A percentile compares a stretch with the other conserved stretches of the same genome.
phyloP scores from a whole-genome alignment of 352 stramenopile genomes.

The Pythium aphanidermatum region DNA sequence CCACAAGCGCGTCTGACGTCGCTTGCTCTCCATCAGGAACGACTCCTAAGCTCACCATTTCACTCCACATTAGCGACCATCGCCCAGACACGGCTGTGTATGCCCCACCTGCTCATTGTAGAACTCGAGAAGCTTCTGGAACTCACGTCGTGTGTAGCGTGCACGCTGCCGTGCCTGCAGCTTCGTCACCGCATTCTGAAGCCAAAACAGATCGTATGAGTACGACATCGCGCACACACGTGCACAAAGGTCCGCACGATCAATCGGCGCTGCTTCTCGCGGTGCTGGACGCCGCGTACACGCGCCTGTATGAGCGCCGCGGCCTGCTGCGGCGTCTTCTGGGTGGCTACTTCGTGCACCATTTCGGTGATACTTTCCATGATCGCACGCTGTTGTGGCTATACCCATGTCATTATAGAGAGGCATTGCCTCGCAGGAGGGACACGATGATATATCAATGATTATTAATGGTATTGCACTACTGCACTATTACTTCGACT shows the following conservation, averaged over 20 bases:
- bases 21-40: slow-evolving; percentile 35
- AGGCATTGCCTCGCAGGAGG: background rate
- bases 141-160: slow-evolving; percentile 48
- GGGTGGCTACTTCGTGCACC: slow-evolving; percentile 6
- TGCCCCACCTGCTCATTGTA: slow-evolving; percentile 35
- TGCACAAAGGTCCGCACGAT: slow-evolving; percentile 24
- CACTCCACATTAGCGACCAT: too few species aligned
- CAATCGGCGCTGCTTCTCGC: slow-evolving; percentile 20
- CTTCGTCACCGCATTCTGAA: slow-evolving; percentile 39
- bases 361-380: background rate
- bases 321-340: slow-evolving; percentile 34
- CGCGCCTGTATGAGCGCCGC: slow-evolving; percentile 49
- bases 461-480: too few species aligned
- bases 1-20: slow-evolving; percentile 45
- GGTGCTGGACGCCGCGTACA: slow-evolving; percentile 31
- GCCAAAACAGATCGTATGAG: background rate
- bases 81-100: background rate
- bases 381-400: background rate
- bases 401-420: background rate
- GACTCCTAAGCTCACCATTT: slow-evolving; percentile 23
- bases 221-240: background rate
- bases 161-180: slow-evolving; percentile 57
- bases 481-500: too few species aligned
- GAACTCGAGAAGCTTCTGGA: slow-evolving; percentile 36
- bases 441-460: too few species aligned